Conservation (phyloP, 2,329 filamentous ascomycete species). For the Verticillium nubilum region DNA sequence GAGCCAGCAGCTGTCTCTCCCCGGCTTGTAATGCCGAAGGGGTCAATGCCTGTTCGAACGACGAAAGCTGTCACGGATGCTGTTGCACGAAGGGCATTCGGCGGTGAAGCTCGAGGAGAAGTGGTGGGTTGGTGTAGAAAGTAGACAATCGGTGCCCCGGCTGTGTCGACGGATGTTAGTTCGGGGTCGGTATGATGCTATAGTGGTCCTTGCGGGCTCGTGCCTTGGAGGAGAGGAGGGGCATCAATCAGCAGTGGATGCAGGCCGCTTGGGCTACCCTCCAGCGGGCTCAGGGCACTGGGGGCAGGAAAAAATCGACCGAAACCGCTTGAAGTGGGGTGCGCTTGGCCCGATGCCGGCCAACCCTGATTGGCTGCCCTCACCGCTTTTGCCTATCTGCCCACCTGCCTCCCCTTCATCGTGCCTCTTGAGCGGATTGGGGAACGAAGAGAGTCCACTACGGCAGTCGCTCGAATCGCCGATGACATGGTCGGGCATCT, state of each 20-base stretch:
- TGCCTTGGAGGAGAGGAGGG: neutral
- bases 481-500: neutral
- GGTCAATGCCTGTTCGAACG: neutral
- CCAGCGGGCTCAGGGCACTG: neutral
- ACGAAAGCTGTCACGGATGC: neutral
- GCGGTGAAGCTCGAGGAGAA: neutral
- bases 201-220: neutral
- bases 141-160: neutral
- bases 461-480: neutral
- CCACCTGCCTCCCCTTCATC: neutral
- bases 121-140: neutral
- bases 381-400: neutral
- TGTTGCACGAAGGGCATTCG: neutral
- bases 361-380: neutral
- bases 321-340: conserved; percentile 2
- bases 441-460: neutral
- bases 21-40: neutral
- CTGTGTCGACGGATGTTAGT: neutral
- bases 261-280: neutral
- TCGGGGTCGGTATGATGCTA: neutral
- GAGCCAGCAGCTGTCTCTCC: neutral
- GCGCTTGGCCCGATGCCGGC: neutral
- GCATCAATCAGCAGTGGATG: conserved; percentile 4
- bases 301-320: conserved; percentile 5
- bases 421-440: too few species aligned